Conservation (phyloP, 768 basidiomycete genomes). For the Mycena sanguinolenta region DNA sequence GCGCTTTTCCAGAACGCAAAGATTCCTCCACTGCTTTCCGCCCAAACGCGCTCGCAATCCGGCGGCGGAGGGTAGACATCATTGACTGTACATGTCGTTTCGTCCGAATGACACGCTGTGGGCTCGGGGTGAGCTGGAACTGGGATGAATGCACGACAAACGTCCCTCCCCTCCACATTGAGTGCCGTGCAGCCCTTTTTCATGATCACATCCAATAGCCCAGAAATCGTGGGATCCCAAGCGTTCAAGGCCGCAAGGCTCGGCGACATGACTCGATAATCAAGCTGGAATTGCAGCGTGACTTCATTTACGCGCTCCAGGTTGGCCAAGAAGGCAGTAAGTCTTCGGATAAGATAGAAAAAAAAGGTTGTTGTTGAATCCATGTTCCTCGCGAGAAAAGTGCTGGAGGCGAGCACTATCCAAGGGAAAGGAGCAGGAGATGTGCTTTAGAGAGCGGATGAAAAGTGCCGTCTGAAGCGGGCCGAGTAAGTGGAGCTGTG, state of each 20-base stretch:
- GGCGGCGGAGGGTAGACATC: conserved; percentile 5
- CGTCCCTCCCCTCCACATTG: conserved; percentile 30
- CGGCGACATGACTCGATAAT: conserved; percentile 21
- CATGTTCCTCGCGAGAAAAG: neutral
- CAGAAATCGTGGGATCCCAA: conserved; percentile 12
- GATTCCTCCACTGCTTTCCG: neutral
- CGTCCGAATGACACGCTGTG: neutral
- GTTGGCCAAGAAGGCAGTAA: conserved; percentile 19
- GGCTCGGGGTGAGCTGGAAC: neutral
- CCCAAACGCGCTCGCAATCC: conserved; percentile 11
- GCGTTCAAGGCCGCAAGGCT: conserved; percentile 9
- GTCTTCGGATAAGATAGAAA: conserved; percentile 18
- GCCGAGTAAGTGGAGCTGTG: conserved; percentile 21
- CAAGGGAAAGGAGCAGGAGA: conserved; percentile 33
- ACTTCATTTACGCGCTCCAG: conserved; percentile 28
- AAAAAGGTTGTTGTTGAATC: conserved; percentile 2
- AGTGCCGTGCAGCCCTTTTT: conserved; percentile 14
- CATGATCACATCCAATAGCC: conserved; percentile 20
- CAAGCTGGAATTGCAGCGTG: conserved; percentile 28
- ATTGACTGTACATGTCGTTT: conserved; percentile 15
- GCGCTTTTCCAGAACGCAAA: too few relatives aligned
- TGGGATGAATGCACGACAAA: conserved; percentile 31
- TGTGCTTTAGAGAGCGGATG: too few relatives aligned
- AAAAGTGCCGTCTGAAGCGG: conserved; percentile 18
- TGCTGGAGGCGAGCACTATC: conserved; percentile 14